Evolutionary conservation across 1,284 basidiomycete genomes (phyloP), one percentile per base, ranked within the genome.

Genomic region (Trametes pubescens): DNA sequence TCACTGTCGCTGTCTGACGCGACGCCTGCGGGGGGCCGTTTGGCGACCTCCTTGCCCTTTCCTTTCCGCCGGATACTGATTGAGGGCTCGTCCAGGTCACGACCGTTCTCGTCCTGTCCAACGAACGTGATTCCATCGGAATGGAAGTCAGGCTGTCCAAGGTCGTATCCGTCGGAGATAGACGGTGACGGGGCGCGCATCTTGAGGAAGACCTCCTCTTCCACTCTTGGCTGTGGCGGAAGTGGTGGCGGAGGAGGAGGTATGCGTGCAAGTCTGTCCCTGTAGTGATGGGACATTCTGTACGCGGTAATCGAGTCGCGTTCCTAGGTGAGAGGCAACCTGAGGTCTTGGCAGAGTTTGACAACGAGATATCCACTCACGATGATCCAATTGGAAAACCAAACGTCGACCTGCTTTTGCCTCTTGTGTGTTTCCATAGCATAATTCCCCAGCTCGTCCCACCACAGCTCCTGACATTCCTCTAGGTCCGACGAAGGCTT

Each of bases 391-490:
- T 59, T 84, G 78, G 89, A 87, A 69, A 92, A 93, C 81, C 85
- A 91, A 47, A 86, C 81, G 64, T 88, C 87, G 2, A 92, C 84
- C 68, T 90, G 86, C 52, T 84, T 85, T 74, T 87, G 85, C 53
- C 91, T 86, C 72, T 87, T 87, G 72, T 89, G 86, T 1, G 89
- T 91, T 72, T 92, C 88, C 37, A 87, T 72, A 58, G 86, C 80
- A 71, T 93, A 93, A 61, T 85, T 84, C 56, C 83, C 81, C 16
- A 93, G 80, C 69, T 91, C 91, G 35, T 79, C 81, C 56, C 81
- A 77, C 91, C 91, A 93, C 10, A 93, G 73, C 64, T 93, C 92
- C 68, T 85, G 84, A 68, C 87, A 91, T 65, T 92, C 92, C 38
- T 91, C 90, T 59, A 93, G 77, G 79, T 93, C 92, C 24, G 92